Base-by-base conservation (phyloP, 2,329 filamentous ascomycete genomes). In the Aschersonia sp. region DNA sequence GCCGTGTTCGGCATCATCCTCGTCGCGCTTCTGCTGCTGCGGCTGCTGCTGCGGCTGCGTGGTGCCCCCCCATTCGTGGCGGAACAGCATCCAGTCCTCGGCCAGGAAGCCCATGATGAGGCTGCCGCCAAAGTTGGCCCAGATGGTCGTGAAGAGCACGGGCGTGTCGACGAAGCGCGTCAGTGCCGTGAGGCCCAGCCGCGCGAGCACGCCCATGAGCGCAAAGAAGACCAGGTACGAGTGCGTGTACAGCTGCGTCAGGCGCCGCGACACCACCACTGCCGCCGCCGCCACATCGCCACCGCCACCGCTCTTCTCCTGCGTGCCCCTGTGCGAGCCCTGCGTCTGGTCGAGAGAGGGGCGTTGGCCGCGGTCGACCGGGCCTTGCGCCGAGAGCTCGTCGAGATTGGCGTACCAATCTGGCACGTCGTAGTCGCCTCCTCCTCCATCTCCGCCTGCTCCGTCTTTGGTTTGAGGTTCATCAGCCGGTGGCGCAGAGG, bases 221-320 rank as follows among this genome's bases (percentile, higher is more conserved):
- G 89, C 81, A 64, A 95, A 96, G 58, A 96, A 73, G 50, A 94
- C 71, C 30, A 96, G 76, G 63, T 94, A 87, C 1, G 86, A 88
- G 51, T 88, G 60, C 2, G 81, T 88, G 64, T 88, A 86, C 51
- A 83, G 55, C 56, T 78, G 66, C 1, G 78, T 83, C 7, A 69
- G 69, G 31, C 69, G 58, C 49, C 63, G 68, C 1, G 79, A 81
- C 30, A 73, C 62, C 4, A 46, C 22, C 22, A 22, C 22, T 22
- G 22, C 22, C 22, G 22, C 22, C 22, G 22, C 22, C 22, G 22
- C 22, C 22, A 22, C 22, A 22, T 22, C 22, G 22, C 22, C 22
- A n/a, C n/a, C n/a, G 22, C 22, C 22, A 22, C 22, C 22, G 22
- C 22, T 22, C 22, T 22, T 22, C 22, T 22, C 22, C 22, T 22